Evolutionary conservation across 176 grass and related monocot genomes (phyloP).

Genomic region (Neostapfia colusana): DNA sequence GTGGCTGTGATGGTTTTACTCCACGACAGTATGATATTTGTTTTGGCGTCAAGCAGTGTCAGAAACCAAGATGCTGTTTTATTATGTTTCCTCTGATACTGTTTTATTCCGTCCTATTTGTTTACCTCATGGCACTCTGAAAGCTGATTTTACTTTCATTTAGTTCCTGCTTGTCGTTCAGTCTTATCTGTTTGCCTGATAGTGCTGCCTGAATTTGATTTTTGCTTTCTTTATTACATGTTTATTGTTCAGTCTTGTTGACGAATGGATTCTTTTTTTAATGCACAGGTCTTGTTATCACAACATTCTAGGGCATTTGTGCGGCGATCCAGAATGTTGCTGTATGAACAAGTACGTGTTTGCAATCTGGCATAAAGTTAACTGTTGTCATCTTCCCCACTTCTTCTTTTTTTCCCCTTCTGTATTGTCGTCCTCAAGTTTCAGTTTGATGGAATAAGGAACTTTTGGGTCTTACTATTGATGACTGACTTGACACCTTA

Average conservation of each 20-base stretch:
- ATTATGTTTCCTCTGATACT: background rate
- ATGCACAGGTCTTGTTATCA: slow-evolving; percentile 29
- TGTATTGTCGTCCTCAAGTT: slow-evolving; percentile 14
- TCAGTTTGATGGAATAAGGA: slow-evolving; percentile 50
- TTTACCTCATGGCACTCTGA: background rate
- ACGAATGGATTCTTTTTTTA: background rate
- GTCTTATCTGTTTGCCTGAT: background rate
- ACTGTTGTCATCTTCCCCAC: slow-evolving; percentile 27
- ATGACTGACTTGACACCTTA: slow-evolving; percentile 29
- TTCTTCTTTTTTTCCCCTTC: background rate
- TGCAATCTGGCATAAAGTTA: slow-evolving; percentile 45
- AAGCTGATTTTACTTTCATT: background rate
- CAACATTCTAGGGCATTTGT: background rate
- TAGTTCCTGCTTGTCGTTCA: background rate
- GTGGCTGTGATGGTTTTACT: background rate
- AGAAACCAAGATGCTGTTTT: background rate
- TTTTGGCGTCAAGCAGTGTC: slow-evolving; percentile 1
- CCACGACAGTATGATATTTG: slow-evolving; percentile 4
- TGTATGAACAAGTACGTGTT: slow-evolving; percentile 34
- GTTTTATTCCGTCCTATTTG: background rate
- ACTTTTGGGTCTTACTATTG: slow-evolving; percentile 25
- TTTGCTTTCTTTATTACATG: background rate
- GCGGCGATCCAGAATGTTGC: slow-evolving; percentile 40
- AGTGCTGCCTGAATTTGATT: background rate
- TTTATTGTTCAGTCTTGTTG: background rate